Evolutionary conservation across 2,329 filamentous ascomycete species (phyloP), one percentile per base, ranked within the genome.

Genomic region (Aspergillus amoenus): DNA sequence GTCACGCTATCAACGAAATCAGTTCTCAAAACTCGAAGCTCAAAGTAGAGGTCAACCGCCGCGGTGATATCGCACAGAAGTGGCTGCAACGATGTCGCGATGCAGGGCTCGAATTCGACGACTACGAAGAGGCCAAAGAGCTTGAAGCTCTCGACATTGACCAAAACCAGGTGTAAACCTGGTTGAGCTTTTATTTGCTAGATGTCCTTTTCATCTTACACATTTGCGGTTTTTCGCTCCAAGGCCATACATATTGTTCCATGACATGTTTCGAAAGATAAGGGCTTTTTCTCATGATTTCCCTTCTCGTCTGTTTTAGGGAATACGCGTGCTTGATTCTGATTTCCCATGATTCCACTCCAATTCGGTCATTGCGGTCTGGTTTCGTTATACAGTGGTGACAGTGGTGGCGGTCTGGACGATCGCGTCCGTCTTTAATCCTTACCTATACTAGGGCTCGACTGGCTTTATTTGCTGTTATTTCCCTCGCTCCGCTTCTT

Each of bases 11-110:
- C 40, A 95, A 94, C 73, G 92, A 97, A 73, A 95, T 96, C 66
- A 93, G 96, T 73, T 86, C 89, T 15, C 90, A 94, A 63, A 96
- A 96, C 72, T 92, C 96, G 61, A 93, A 96, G 73, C 92, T 96
- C 76, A 97, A 97, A 78, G 87, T 88, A 15, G 93, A 97, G 75
- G 85, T 97, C 50, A 93, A 89, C 69, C 84, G 87, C 30, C 93
- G 89, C 62, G 95, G 93, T 68, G 91, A 95, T 66, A 94, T 77
- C 47, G 75, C 74, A 6, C 53, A 66, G 17, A 80, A 80, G 64
- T 80, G 78, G 78, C 69, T 79, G 40, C 71, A 77, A 52, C 73
- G 78, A 55, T 78, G 76, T 66, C 74, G 76, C 42, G 77, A 79
- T 40, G 76, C 75, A 2, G 77, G 76, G n/a, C 68, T 79, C 6